Conservation (phyloP, 2,329 filamentous ascomycete species). For the Lasiodiplodia hormozganensis region DNA sequence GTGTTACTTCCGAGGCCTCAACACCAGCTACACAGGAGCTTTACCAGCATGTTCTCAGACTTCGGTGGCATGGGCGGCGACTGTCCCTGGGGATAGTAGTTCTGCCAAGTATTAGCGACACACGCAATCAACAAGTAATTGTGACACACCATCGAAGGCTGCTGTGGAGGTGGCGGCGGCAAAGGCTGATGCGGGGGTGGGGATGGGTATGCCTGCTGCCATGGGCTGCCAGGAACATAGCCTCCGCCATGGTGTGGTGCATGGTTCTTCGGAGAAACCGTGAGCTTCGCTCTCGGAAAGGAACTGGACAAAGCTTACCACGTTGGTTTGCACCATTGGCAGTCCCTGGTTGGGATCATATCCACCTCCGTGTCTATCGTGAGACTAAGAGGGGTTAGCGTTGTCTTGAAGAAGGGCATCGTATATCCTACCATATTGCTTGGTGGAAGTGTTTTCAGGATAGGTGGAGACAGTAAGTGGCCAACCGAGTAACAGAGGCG, state of each 20-base stretch:
- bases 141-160: neutral
- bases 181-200: neutral
- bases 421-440: neutral
- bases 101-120: neutral
- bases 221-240: conserved; percentile 1
- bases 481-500: neutral
- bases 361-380: neutral
- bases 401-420: too few species aligned
- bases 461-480: neutral
- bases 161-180: neutral
- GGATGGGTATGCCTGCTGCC: neutral
- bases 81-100: neutral
- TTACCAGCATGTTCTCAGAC: conserved; percentile 4
- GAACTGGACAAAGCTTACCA: neutral
- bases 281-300: neutral
- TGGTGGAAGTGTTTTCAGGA: neutral
- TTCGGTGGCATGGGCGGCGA: neutral
- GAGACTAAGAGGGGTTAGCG: neutral
- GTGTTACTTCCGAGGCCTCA: neutral
- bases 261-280: neutral
- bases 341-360: conserved; percentile 7
- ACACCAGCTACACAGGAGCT: conserved; percentile 16
- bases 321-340: neutral
- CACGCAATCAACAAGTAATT: too few species aligned
- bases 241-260: conserved; percentile 19